Percentiles rank a stretch among this genome's conserved stretches.
Evolutionary conservation across 306 rosid genomes (phyloP).

Genomic region (Abrus pulchellus): DNA sequence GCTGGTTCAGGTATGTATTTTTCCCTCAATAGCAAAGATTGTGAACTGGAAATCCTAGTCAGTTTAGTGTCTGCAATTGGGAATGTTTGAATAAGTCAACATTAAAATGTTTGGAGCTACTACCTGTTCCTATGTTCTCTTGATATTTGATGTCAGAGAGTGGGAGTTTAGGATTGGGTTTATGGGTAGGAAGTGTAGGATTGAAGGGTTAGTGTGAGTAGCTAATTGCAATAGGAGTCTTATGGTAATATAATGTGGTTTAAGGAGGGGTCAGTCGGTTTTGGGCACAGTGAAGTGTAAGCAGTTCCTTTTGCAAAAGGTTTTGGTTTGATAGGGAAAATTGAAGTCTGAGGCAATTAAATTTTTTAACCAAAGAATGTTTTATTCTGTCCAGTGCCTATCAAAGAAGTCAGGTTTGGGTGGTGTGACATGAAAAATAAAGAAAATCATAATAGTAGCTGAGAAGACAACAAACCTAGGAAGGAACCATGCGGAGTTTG

Average conservation of each 20-base stretch:
- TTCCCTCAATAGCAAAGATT: constrained; percentile 3
- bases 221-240: background rate
- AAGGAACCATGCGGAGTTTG: background rate
- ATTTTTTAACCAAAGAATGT: constrained; percentile 8
- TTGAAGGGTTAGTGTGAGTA: background rate
- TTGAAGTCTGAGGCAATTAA: background rate
- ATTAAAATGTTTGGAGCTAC: constrained; percentile 24
- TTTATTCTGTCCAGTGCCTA: background rate
- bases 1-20: constrained; percentile 78
- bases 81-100: constrained; percentile 34
- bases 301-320: background rate
- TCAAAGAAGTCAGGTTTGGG: constrained; percentile 2
- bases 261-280: constrained; percentile 19
- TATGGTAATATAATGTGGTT: constrained; percentile 7
- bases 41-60: constrained; percentile 38
- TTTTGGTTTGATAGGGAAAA: constrained; percentile 27
- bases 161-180: constrained; percentile 18
- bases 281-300: background rate
- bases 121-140: constrained; percentile 24
- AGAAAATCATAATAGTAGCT: background rate
- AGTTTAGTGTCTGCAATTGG: constrained; percentile 32
- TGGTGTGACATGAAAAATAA: background rate
- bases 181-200: constrained; percentile 13
- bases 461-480: background rate
- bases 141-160: constrained; percentile 17